Evolutionary conservation across 345 rosid species (phyloP).

Genomic region (Carallia brachiata): DNA sequence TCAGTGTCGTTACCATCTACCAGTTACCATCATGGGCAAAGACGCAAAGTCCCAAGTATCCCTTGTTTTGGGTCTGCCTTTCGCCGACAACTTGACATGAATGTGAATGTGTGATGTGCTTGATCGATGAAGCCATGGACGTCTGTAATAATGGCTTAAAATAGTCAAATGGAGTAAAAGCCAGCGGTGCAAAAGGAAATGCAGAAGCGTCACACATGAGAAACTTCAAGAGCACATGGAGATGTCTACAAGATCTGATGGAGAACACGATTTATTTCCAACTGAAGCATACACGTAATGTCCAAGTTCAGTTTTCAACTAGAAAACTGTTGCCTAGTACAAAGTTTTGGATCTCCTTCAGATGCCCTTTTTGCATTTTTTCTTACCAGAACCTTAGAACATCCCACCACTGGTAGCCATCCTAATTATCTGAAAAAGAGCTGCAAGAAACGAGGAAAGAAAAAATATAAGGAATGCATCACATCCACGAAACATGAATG

Average conservation of each 20-base stretch:
- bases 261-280: not conserved
- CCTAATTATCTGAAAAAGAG: conserved; percentile 42
- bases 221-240: no score
- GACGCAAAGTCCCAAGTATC: no score
- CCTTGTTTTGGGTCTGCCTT: no score
- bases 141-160: no score
- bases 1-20: no score
- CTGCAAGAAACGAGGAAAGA: conserved; percentile 17
- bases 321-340: not conserved
- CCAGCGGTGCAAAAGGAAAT: not conserved
- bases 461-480: not conserved
- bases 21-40: no score
- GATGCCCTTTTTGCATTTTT: not conserved
- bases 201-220: not conserved
- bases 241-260: no score
- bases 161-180: not conserved
- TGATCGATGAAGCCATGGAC: no score
- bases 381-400: conserved; percentile 13
- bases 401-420: conserved; percentile 26
- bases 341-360: not conserved
- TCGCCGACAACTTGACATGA: no score
- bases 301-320: not conserved
- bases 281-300: no score
- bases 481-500: not conserved
- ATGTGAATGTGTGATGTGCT: no score